These are phyloP conservation scores for Suillus brevipes DNA, from an alignment of 768 basidiomycete genomes.

Conservation along the genomic window DNA sequence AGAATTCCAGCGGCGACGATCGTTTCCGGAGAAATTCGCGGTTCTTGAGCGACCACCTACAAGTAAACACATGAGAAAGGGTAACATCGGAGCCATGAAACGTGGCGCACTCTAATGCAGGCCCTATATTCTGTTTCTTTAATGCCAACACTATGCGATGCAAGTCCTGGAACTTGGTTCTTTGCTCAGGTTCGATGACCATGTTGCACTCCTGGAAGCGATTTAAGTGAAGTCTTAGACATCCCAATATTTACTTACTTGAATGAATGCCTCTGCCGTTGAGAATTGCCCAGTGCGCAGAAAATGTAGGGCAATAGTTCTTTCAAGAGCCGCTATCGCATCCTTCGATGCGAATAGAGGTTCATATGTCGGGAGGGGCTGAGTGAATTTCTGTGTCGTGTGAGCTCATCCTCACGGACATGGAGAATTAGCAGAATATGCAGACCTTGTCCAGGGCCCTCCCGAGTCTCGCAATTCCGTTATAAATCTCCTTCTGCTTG, in stretches of 20 bases:
- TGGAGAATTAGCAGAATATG: conserved; percentile 1
- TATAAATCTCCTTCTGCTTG: conserved; percentile 86
- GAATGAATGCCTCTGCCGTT: conserved; percentile 70
- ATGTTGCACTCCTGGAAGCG: conserved; percentile 62
- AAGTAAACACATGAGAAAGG: background rate
- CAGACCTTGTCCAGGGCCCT: conserved; percentile 90
- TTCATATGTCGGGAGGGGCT: conserved; percentile 63
- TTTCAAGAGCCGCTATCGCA: conserved; percentile 63
- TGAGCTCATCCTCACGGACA: conserved; percentile 8
- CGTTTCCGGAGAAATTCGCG: conserved; percentile 63
- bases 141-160: conserved; percentile 72
- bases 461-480: conserved; percentile 71
- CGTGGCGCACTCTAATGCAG: conserved; percentile 71
- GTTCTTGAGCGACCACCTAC: conserved; percentile 78
- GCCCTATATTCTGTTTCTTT: conserved; percentile 61
- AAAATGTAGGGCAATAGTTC: conserved; percentile 73
- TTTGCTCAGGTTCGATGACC: conserved; percentile 51
- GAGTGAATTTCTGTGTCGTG: conserved; percentile 53
- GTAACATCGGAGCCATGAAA: background rate
- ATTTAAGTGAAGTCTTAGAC: conserved; percentile 2
- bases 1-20: conserved; percentile 83
- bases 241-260: conserved; percentile 43
- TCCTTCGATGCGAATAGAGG: conserved; percentile 63
- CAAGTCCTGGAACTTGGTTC: conserved; percentile 63
- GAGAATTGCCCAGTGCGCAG: conserved; percentile 81